These are phyloP conservation scores for Lipomyces spencermartinsiae DNA, from an alignment of 805 yeast species.

Conservation along the genomic window DNA sequence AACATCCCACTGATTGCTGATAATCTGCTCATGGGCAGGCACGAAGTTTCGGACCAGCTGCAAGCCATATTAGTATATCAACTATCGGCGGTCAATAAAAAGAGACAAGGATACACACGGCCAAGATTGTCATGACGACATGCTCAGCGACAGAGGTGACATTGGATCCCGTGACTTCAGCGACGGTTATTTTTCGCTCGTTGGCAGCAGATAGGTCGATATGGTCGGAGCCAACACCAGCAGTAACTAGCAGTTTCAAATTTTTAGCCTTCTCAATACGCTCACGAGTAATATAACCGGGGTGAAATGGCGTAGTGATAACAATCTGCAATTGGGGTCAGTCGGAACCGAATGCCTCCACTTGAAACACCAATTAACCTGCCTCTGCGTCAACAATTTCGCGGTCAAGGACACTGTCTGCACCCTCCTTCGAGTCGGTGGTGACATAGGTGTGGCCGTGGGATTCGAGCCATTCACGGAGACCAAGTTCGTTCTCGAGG, in stretches of 20 bases:
- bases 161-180: slow-evolving; percentile 84
- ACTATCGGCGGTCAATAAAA: background rate
- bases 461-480: slow-evolving; percentile 65
- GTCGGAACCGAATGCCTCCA: background rate
- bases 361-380: background rate
- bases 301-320: slow-evolving; percentile 84
- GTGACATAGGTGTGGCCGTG: slow-evolving; percentile 71
- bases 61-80: background rate
- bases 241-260: slow-evolving; percentile 72
- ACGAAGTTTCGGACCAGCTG: slow-evolving; percentile 73
- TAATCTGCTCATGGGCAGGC: slow-evolving; percentile 75
- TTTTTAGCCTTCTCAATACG: slow-evolving; percentile 73
- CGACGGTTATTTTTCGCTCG: slow-evolving; percentile 66
- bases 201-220: slow-evolving; percentile 74
- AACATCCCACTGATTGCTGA: slow-evolving; percentile 72
- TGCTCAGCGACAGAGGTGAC: slow-evolving; percentile 84
- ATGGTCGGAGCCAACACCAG: slow-evolving; percentile 88
- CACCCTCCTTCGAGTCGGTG: slow-evolving; percentile 74
- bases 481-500: slow-evolving; percentile 77
- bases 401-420: slow-evolving; percentile 62
- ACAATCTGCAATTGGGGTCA: slow-evolving; percentile 48
- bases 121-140: slow-evolving; percentile 73
- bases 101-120: slow-evolving; percentile 35
- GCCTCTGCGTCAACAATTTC: slow-evolving; percentile 72
- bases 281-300: slow-evolving; percentile 73